Base-by-base conservation (phyloP, 768 basidiomycete genomes). In the Rhizopogon roseolus region DNA sequence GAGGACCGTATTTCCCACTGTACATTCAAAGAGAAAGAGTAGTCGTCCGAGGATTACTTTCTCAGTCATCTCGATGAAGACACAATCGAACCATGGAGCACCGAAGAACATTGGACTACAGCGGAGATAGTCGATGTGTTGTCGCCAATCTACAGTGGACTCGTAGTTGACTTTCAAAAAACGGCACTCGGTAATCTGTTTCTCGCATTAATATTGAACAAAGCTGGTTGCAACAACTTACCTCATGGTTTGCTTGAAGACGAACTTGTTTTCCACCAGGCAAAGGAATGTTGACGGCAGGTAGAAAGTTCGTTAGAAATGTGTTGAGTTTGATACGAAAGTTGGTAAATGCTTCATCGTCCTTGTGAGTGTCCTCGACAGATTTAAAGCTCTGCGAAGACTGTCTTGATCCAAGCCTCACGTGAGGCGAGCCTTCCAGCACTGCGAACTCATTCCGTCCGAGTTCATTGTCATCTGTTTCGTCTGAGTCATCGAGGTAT, bases 51-150 rank as follows among this genome's bases (percentile, higher is more conserved):
- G 8, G 8, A 29, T 29, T 8, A 29, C 28, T 29, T 29, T 29
- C 28, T 29, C 28, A 5, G 28, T 29, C 28, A 29, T 29, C 28
- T 29, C 6, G 17, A 70, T 42, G 28, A 72, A 54, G 10, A 72
- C 28, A 54, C 29, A 65, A 50, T 69, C 64, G 50, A 63, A 69
- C 1, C 61, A 64, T 22, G 66, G 63, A 2, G 49, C 42, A 6
- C 60, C 43, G 48, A 65, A 60, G 54, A 72, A 73, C 0, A 52
- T 44, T 19, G 68, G 66, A 45, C 64, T 70, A 53, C 65, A 66
- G 8, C 62, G 59, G 5, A 73, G 55, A 39, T 64, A 61, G 52
- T 73, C 63, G 1, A 56, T 59, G 10, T 57, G 57, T 8, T 56
- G 39, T 5, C 51, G 48, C 70, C 70, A 72, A 55, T 66, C 61